These are phyloP conservation scores for Yarrowia sp. DNA, from an alignment of 805 yeast genomes.

Conservation along the genomic window DNA sequence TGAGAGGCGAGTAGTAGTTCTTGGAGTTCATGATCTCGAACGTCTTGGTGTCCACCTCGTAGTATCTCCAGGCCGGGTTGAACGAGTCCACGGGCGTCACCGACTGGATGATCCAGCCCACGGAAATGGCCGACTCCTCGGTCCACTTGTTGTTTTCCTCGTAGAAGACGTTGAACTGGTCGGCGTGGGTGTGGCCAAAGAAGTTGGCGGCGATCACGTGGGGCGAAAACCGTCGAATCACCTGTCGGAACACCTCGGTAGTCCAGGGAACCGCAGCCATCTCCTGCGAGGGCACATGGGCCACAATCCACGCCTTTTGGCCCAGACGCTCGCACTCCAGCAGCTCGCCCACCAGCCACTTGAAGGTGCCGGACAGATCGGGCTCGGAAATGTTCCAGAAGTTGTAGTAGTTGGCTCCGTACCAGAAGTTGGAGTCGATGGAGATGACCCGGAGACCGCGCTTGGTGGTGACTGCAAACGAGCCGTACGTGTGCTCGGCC, in stretches of 20 bases:
- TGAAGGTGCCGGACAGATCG: slow-evolving; percentile 68
- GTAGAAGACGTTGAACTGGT: slow-evolving; percentile 68
- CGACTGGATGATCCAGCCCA: slow-evolving; percentile 72
- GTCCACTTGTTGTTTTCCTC: slow-evolving; percentile 54
- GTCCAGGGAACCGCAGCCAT: slow-evolving; percentile 64
- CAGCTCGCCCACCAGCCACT: slow-evolving; percentile 67
- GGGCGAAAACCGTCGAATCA: slow-evolving; percentile 73
- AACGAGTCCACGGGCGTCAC: slow-evolving; percentile 65
- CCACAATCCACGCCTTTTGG: slow-evolving; percentile 74
- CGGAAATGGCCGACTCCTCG: slow-evolving; percentile 52
- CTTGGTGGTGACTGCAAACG: slow-evolving; percentile 62
- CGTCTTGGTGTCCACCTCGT: slow-evolving; percentile 67
- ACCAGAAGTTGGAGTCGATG: slow-evolving; percentile 72
- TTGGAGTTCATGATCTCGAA: slow-evolving; percentile 66
- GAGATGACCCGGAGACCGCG: slow-evolving; percentile 67
- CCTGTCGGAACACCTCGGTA: slow-evolving; percentile 60
- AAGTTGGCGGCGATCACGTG: slow-evolving; percentile 70
- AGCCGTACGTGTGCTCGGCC: slow-evolving; percentile 58
- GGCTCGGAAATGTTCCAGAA: slow-evolving; percentile 57
- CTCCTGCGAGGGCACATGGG: slow-evolving; percentile 68
- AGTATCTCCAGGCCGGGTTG: slow-evolving; percentile 78
- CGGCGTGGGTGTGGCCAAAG: slow-evolving; percentile 75
- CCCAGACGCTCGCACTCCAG: slow-evolving; percentile 61
- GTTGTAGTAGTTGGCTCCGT: slow-evolving; percentile 66
- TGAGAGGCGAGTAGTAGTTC: slow-evolving; percentile 65